These are phyloP conservation scores for Didymella lethalis DNA, from an alignment of 2,329 filamentous ascomycete species.

Conservation along the genomic window DNA sequence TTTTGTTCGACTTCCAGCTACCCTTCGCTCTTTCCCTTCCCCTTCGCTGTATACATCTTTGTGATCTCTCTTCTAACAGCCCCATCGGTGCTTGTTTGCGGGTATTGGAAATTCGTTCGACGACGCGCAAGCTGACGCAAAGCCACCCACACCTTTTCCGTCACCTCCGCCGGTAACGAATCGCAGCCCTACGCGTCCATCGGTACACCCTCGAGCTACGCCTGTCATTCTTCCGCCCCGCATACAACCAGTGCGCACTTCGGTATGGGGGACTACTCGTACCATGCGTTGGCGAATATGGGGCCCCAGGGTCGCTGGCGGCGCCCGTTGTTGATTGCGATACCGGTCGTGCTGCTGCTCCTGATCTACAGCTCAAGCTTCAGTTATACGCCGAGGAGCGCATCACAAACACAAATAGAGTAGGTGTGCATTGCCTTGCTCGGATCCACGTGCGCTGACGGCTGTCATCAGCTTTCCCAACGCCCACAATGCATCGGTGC, in stretches of 20 bases:
- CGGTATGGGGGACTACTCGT: slow-evolving; percentile 39
- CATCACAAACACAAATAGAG: slow-evolving; percentile 30
- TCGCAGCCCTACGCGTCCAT: slow-evolving; percentile 4
- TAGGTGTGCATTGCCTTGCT: slow-evolving; percentile 21
- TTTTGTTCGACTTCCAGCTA: slow-evolving; percentile 11
- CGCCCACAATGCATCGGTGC: slow-evolving; percentile 38
- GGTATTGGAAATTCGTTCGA: slow-evolving; percentile 5
- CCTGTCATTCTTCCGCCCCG: slow-evolving; percentile 11
- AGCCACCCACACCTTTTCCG: slow-evolving; percentile 7
- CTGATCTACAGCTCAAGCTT: slow-evolving; percentile 42
- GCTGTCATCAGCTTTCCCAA: slow-evolving; percentile 32
- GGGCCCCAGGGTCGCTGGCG: slow-evolving; percentile 48
- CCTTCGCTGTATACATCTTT: slow-evolving; percentile 20
- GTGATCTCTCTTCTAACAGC: slow-evolving; percentile 2
- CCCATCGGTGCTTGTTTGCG: slow-evolving; percentile 1
- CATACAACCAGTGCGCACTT: slow-evolving; percentile 4
- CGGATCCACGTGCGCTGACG: slow-evolving; percentile 6
- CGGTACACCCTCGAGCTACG: slow-evolving; percentile 5
- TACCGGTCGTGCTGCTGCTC: slow-evolving; percentile 43
- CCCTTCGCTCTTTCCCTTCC: slow-evolving; percentile 24
- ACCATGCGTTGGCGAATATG: slow-evolving; percentile 43
- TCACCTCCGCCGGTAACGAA: slow-evolving; percentile 10
- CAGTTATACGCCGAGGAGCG: slow-evolving; percentile 32
- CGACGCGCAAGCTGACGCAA: slow-evolving; percentile 16
- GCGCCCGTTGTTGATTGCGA: slow-evolving; percentile 42